These are phyloP conservation scores for Gnetum montanum DNA, from an alignment of 75 land plant genomes.

Conservation along the genomic window DNA sequence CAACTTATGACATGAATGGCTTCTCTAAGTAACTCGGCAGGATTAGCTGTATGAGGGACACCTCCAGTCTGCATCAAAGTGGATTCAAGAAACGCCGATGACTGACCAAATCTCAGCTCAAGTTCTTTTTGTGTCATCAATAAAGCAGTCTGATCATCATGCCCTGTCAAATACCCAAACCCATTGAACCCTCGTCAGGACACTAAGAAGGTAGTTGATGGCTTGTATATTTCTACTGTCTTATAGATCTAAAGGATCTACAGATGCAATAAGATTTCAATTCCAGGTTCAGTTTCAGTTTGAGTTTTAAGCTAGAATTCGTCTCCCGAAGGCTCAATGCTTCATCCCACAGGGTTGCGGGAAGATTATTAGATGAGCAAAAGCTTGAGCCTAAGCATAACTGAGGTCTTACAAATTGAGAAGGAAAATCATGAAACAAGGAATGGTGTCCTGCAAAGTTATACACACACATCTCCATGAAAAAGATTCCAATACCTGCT, in stretches of 20 bases:
- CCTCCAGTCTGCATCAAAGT: constrained; percentile 80
- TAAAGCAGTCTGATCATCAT: constrained; percentile 53
- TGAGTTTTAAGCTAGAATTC: too few relatives aligned
- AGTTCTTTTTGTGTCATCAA: constrained; percentile 69
- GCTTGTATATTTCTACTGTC: neutral
- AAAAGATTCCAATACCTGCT: constrained; percentile 12
- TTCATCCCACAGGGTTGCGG: too few relatives aligned
- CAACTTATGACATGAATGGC: constrained; percentile 89
- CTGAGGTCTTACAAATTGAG: too few relatives aligned
- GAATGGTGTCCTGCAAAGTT: neutral
- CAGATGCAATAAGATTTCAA: too few relatives aligned
- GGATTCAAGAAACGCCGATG: constrained; percentile 61
- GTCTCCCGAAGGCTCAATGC: too few relatives aligned
- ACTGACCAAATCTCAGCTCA: constrained; percentile 75
- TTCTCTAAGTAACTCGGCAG: constrained; percentile 63
- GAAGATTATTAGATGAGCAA: too few relatives aligned
- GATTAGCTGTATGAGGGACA: constrained; percentile 73
- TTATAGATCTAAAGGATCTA: neutral
- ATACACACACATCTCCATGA: too few relatives aligned
- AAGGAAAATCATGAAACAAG: neutral
- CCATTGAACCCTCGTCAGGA: neutral
- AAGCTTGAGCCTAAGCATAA: too few relatives aligned
- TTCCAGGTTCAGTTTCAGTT: too few relatives aligned
- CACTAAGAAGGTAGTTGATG: too few relatives aligned
- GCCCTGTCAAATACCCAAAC: constrained; percentile 12